A percentile compares a stretch with the other conserved stretches of the same genome.
phyloP scores from a whole-genome alignment of 2,329 filamentous ascomycete species.

The Talaromyces piceae region DNA sequence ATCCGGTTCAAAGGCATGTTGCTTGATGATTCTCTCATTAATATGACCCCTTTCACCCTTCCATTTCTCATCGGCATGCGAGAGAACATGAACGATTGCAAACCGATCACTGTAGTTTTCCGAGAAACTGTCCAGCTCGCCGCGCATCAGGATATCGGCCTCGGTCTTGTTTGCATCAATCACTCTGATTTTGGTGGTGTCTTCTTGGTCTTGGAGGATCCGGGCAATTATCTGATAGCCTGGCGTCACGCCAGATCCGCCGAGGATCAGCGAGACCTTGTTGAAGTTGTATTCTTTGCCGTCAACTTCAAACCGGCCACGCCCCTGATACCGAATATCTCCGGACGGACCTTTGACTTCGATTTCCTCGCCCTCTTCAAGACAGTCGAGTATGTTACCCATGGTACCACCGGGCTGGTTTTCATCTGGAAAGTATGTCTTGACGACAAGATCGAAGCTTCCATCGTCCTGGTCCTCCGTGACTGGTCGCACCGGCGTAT shows the following conservation, averaged over 20 bases:
- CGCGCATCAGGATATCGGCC: conserved; percentile 40
- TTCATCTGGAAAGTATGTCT: conserved; percentile 45
- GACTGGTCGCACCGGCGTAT: conserved; percentile 45
- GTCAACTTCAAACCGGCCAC: conserved; percentile 42
- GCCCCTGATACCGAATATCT: conserved; percentile 43
- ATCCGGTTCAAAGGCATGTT: conserved; percentile 36
- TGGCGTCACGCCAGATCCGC: conserved; percentile 46
- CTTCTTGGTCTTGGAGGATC: conserved; percentile 27
- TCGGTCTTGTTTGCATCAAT: conserved; percentile 45
- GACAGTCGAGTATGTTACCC: conserved; percentile 46
- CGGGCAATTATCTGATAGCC: conserved; percentile 45
- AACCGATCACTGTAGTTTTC: conserved; percentile 32
- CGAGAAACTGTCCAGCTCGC: conserved; percentile 37
- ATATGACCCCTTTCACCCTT: conserved; percentile 41
- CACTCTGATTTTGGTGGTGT: conserved; percentile 35
- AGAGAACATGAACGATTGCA: conserved; percentile 42
- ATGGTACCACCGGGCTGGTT: conserved; percentile 48
- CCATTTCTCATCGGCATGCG: conserved; percentile 39
- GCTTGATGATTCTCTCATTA: conserved; percentile 34
- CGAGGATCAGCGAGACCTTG: conserved; percentile 43
- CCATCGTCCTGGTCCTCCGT: conserved; percentile 33
- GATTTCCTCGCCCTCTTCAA: conserved; percentile 42
- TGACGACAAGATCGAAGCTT: conserved; percentile 44
- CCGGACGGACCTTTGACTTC: conserved; percentile 48
- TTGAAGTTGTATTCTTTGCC: conserved; percentile 35